Evolutionary conservation across 169 alveolate genomes (phyloP), one percentile per base, ranked within the genome.

Genomic region (Cryptosporidium parvum): DNA sequence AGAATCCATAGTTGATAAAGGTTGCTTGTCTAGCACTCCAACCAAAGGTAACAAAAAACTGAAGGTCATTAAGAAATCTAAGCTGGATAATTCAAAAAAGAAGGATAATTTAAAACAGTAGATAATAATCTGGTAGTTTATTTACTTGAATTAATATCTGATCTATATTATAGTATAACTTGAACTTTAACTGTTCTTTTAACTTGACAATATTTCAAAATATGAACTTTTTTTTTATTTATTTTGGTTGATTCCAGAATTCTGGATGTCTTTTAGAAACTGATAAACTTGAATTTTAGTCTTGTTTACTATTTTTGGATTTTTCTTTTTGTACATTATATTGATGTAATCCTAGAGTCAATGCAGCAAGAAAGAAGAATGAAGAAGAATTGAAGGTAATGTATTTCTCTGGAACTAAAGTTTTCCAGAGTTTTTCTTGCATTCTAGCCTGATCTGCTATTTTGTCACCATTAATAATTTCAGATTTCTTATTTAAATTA

Each of bases 401-500:
- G 44, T 72, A 44, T 10, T 33, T 72, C 31, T 72, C 85, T 9
- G 85, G 85, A 18, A 72, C 69, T 10, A 72, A 2, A 10, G 29
- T 72, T 29, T 35, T 72, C 85, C 85, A 72, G 6, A 72, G 69
- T 6, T 33, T 72, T 16, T 72, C 85, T 52, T 72, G 85, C n/a
- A 56, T 51, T 7, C 23, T 31, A 1, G 85, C 68, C 0, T 35
- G 33, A 51, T 72, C 29, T 48, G 85, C 85, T 45, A 72, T 72
- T 35, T 56, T 52, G 44, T 72, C 69, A 12, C 85, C 85, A 56
- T 72, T 48, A 42, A 69, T 69, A 16, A 39, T 18, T 42, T 39
- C 21, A 44, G 26, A 37, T 39, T 35, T 69, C 18, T 21, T 67
- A 4, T 23, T 33, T 10, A 39, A 33, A 2, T 21, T 33, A 12